Evolutionary conservation across 108 stramenopile species (phyloP).

Genomic region (Heterococcus sp.): DNA sequence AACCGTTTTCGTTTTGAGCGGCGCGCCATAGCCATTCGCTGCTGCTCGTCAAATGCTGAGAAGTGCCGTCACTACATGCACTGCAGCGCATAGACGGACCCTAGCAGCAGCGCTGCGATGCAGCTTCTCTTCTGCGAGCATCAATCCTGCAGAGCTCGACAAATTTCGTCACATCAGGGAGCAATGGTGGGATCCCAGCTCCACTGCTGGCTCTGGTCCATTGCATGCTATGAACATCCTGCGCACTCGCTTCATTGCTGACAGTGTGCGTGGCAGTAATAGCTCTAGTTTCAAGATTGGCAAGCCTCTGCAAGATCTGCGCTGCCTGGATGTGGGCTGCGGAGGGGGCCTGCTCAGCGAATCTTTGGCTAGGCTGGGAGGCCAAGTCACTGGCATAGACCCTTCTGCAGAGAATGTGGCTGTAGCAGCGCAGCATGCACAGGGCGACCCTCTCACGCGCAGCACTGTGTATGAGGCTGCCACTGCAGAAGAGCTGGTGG

Average conservation of each 20-base stretch:
- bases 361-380: conserved; percentile 60
- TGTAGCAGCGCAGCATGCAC: conserved; percentile 40
- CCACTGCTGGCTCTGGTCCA: conserved; percentile 40
- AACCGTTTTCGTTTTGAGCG: no score
- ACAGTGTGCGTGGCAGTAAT: not conserved
- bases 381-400: conserved; percentile 76
- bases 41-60: no score
- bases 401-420: conserved; percentile 56
- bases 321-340: conserved; percentile 79
- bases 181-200: conserved; percentile 51
- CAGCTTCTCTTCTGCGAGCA: not conserved
- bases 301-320: conserved; percentile 46
- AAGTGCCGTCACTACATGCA: no score
- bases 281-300: not conserved
- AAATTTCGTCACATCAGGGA: conserved; percentile 22
- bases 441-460: conserved; percentile 18
- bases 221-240: conserved; percentile 54
- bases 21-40: no score
- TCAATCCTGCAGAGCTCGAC: conserved; percentile 6
- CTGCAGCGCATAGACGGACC: not conserved
- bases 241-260: conserved; percentile 31
- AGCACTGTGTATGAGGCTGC: conserved; percentile 16
- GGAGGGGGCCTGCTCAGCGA: conserved; percentile 87
- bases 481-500: conserved; percentile 35
- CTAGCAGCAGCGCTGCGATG: not conserved